These are phyloP conservation scores for Arthrobotrys entomopaga DNA, from an alignment of 2,329 filamentous ascomycete genomes.

Conservation along the genomic window DNA sequence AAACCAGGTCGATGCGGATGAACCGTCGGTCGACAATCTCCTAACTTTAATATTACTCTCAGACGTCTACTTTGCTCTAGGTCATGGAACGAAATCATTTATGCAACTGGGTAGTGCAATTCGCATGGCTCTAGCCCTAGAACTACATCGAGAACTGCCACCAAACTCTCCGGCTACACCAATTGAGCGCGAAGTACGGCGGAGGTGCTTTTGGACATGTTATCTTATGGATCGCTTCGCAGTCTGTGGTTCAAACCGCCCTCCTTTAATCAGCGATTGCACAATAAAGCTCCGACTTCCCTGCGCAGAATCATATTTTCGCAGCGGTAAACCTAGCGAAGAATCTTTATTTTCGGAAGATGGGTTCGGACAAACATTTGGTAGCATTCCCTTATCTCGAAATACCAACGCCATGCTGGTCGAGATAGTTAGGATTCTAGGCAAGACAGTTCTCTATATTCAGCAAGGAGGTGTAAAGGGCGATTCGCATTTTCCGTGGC, in stretches of 20 bases:
- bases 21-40: conserved; percentile 80
- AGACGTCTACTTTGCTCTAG: conserved; percentile 78
- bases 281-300: conserved; percentile 79
- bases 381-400: conserved; percentile 37
- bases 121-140: conserved; percentile 83
- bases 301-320: conserved; percentile 64
- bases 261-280: conserved; percentile 81
- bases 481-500: conserved; percentile 91
- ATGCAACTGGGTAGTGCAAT: conserved; percentile 85
- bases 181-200: conserved; percentile 77
- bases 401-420: conserved; percentile 78
- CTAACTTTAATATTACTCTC: conserved; percentile 80
- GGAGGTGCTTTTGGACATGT: conserved; percentile 88
- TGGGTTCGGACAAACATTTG: conserved; percentile 48
- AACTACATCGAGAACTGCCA: conserved; percentile 80
- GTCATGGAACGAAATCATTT: conserved; percentile 84
- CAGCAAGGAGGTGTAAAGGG: conserved; percentile 87
- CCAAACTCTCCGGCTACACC: conserved; percentile 71
- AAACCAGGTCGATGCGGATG: conserved; percentile 77
- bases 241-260: conserved; percentile 77
- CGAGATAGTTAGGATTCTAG: conserved; percentile 83
- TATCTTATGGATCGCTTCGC: conserved; percentile 87
- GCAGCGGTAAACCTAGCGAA: conserved; percentile 72
- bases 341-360: conserved; percentile 75
- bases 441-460: conserved; percentile 83